phyloP scores from a whole-genome alignment of 768 basidiomycete genomes.

The Rhodotorula taiwanensis region DNA sequence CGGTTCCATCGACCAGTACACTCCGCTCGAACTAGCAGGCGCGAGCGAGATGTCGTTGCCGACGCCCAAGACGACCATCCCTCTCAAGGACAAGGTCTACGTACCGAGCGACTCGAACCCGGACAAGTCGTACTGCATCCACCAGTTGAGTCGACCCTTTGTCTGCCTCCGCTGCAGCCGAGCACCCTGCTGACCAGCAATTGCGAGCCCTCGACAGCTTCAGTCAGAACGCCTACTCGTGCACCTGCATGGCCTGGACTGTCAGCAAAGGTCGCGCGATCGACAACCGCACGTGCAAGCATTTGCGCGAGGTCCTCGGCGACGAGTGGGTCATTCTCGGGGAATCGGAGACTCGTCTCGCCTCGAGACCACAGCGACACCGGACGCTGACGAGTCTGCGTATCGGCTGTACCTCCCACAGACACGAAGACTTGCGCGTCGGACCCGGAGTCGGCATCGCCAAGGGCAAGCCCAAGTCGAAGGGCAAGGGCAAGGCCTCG shows the following conservation, averaged over 20 bases:
- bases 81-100: not conserved
- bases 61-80: not conserved
- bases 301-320: constrained; percentile 23
- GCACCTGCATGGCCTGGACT: constrained; percentile 19
- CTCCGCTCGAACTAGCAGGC: not conserved
- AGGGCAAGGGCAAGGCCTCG: not conserved
- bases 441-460: not conserved
- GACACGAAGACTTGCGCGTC: constrained; percentile 14
- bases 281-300: constrained; percentile 32
- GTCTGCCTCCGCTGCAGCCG: not conserved
- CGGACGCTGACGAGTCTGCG: not conserved
- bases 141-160: not conserved
- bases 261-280: not conserved
- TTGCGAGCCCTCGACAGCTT: not conserved
- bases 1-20: not conserved
- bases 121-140: not conserved
- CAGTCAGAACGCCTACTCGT: constrained; percentile 11
- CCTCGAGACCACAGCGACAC: not conserved
- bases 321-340: constrained; percentile 21
- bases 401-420: not conserved
- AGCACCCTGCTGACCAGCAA: not conserved
- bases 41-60: not conserved
- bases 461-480: constrained; percentile 3
- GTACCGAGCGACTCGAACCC: not conserved
- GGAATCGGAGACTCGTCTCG: not conserved